These are phyloP conservation scores for Fusarium illudens DNA, from an alignment of 2,329 filamentous ascomycete genomes.

Conservation along the genomic window DNA sequence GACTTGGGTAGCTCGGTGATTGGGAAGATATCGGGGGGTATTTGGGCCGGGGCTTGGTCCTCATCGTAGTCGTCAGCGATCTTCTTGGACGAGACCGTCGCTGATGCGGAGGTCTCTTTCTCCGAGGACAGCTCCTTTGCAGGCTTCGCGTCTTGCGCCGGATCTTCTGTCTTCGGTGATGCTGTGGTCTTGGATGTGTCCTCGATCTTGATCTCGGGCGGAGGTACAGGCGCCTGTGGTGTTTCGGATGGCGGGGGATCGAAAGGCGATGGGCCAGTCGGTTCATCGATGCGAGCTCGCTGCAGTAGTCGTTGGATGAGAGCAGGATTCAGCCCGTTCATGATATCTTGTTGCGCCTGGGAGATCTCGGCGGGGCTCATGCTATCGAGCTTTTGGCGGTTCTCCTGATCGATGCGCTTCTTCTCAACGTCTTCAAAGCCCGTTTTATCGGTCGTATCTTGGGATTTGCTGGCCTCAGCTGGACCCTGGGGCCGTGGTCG, in stretches of 20 bases:
- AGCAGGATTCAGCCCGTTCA: slow-evolving; percentile 76
- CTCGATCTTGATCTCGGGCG: slow-evolving; percentile 49
- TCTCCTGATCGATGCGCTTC: slow-evolving; percentile 82
- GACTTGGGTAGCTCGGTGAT: slow-evolving; percentile 52
- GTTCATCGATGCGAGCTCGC: slow-evolving; percentile 78
- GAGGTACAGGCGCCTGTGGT: slow-evolving; percentile 11
- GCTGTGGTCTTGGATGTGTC: slow-evolving; percentile 38
- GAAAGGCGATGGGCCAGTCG: slow-evolving; percentile 54
- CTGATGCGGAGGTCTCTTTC: neutral
- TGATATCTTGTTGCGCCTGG: slow-evolving; percentile 80
- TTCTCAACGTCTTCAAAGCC: slow-evolving; percentile 66
- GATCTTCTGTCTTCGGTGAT: neutral
- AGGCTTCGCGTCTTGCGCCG: neutral
- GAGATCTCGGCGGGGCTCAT: slow-evolving; percentile 89
- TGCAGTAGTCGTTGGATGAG: slow-evolving; percentile 80
- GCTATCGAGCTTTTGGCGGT: slow-evolving; percentile 72
- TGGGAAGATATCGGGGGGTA: slow-evolving; percentile 54
- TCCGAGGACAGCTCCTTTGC: neutral
- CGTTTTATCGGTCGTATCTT: neutral
- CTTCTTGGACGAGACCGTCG: slow-evolving; percentile 36
- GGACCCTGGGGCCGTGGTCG: slow-evolving; percentile 11
- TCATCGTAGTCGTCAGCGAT: slow-evolving; percentile 50
- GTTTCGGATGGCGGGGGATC: slow-evolving; percentile 44
- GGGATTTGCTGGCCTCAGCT: neutral
- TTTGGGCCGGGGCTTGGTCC: slow-evolving; percentile 52